phyloP scores from a whole-genome alignment of 495 filamentous ascomycete species.

The Xylaria palmicola region DNA sequence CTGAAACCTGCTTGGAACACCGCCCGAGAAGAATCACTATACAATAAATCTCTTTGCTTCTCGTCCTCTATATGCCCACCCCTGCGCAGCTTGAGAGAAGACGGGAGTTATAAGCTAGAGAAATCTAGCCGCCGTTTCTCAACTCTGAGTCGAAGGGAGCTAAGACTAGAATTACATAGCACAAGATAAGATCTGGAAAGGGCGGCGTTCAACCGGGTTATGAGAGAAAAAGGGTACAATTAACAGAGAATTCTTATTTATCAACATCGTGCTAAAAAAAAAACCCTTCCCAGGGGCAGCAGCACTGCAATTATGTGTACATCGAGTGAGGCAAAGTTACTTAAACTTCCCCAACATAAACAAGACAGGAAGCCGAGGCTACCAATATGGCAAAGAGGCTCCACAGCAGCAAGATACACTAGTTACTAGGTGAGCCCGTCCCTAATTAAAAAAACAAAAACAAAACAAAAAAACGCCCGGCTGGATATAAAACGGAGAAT shows the following conservation, averaged over 20 bases:
- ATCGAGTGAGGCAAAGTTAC: neutral
- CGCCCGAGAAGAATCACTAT: too few species aligned
- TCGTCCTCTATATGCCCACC: neutral
- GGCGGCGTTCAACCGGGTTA: too few species aligned
- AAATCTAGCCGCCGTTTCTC: too few species aligned
- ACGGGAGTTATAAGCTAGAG: neutral
- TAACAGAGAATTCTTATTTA: conserved; percentile 2
- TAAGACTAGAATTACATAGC: too few species aligned
- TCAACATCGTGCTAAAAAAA: neutral
- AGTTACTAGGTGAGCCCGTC: too few species aligned
- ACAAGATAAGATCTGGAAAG: too few species aligned
- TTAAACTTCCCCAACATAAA: conserved; percentile 5
- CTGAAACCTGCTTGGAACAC: too few species aligned
- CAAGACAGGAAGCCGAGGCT: neutral
- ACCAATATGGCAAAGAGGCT: neutral
- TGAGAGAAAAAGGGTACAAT: neutral
- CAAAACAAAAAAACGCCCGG: too few species aligned
- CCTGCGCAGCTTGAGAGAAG: neutral
- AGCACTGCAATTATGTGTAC: conserved; percentile 12
- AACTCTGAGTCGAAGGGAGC: too few species aligned
- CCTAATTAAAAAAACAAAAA: too few species aligned
- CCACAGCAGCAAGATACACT: neutral
- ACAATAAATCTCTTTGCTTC: too few species aligned
- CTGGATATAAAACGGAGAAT: conserved; percentile 13
- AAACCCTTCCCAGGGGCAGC: too few species aligned